Evolutionary conservation across 2,329 filamentous ascomycete species (phyloP), one percentile per base, ranked within the genome.

Genomic region (Cyclaneusma minus): DNA sequence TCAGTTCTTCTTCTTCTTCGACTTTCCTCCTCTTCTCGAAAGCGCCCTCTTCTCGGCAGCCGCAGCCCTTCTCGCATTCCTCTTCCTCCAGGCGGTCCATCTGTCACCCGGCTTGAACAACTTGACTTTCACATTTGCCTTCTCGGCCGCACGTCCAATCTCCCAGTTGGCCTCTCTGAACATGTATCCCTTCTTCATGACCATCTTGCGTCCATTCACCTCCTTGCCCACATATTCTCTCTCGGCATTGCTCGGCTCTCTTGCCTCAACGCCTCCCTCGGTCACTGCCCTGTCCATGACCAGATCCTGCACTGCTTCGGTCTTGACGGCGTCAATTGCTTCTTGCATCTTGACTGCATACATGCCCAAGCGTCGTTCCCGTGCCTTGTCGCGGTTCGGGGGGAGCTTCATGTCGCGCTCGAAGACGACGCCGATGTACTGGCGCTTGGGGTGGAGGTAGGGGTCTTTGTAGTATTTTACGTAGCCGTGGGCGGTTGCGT

Each of bases 401-500:
- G 89, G 89, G 2, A 98, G 68, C 16, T 62, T 70, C 43, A 91
- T 81, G 10, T 73, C 61, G 47, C 83, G 82, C 49, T 85, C 67
- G 51, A 93, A 85, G 17, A 80, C 79, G 12, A 98, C 78, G 34
- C 89, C 89, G 44, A 98, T 98, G 61, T 85, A 98, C 51, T 92
- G 82, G 33, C 85, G 70, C 39, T 83, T 79, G 1, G 85, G 80
- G 52, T 95, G 83, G 32, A 62, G 66, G 16, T 64, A 54, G 0
- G 85, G 84, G 48, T 98, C 87, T 47, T 77, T 73, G 63, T 98
- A 98, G 67, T 93, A 98, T 43, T 89, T 84, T 33, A 98, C 89
- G 54, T 91, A 98, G 36, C 89, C 89, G 3, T 77, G 64, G 29
- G 78, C 69, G 32, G 73, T 75, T 28, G 89, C 74, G 54, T 81